Evolutionary conservation across 345 rosid species (phyloP), one percentile per base, ranked within the genome.

Genomic region (Bruguiera gymnorhiza): DNA sequence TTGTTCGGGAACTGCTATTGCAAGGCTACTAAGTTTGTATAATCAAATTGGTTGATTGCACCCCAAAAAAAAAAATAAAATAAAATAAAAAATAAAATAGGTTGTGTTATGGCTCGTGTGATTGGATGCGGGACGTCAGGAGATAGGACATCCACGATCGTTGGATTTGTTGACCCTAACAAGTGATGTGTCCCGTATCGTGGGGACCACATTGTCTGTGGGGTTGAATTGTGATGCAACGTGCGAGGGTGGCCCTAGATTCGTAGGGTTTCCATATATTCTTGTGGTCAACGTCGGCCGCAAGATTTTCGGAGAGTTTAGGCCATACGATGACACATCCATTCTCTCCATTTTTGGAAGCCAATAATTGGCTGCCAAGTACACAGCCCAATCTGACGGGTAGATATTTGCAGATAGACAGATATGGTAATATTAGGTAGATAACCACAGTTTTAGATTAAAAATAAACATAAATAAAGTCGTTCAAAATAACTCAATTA

Each of bases 231-330:
- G 43, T 8, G 13, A 2, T 23, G 24, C 43, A 7, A 39, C 19
- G 8, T 4, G 60, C 32, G 27, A 53, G 61, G 8, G 53, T 16
- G 68, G 71, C 19, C 27, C 21, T 26, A 24, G 6, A 8, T 3
- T 5, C 54, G 1, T 1, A 21, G 30, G 5, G 15, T n/a, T 60
- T 55, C 78, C 69, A 39, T 58, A 24, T 26, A 30, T 2, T 1
- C 76, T 23, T 20, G 29, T 16, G 1, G 80, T 73, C 75, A 76
- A 73, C 73, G 64, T 39, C 65, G 66, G 60, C 58, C 59, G 6
- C 23, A 21, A 7, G 8, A 0, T 20, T 0, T 29, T n/a, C n/a
- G 8, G 19, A 43, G 50, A 43, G 19, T 13, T 23, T 2, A 65
- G 21, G n/a, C 46, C 21, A 19, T 9, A 29, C 20, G n/a, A 43